Conservation (phyloP, 345 rosid genomes). For the Camelina sativa region DNA sequence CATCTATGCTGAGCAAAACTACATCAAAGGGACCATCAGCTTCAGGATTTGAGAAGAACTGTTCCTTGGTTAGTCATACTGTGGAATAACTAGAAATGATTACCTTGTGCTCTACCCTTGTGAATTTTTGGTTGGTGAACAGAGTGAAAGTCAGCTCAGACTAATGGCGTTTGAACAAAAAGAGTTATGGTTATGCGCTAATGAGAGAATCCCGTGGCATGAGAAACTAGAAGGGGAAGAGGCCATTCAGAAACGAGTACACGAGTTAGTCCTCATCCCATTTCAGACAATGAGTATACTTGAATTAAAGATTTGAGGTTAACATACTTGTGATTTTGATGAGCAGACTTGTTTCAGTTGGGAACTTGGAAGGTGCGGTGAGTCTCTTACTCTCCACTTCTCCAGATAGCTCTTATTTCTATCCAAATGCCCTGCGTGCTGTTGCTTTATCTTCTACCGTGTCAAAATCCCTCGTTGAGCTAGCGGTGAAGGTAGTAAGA, state of each 20-base stretch:
- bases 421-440: slow-evolving; percentile 83
- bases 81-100: neutral
- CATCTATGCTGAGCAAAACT: slow-evolving; percentile 54
- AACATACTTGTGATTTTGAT: slow-evolving; percentile 17
- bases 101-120: neutral
- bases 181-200: slow-evolving; percentile 80
- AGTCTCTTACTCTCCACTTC: slow-evolving; percentile 84
- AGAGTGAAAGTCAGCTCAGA: slow-evolving; percentile 64
- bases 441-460: slow-evolving; percentile 93
- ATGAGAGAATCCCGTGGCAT: slow-evolving; percentile 83
- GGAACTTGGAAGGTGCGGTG: slow-evolving; percentile 92
- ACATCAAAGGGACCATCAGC: slow-evolving; percentile 61
- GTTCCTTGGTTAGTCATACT: slow-evolving; percentile 53
- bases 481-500: slow-evolving; percentile 73
- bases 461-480: slow-evolving; percentile 84
- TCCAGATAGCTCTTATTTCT: slow-evolving; percentile 86
- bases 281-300: slow-evolving; percentile 7
- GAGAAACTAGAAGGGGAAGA: slow-evolving; percentile 88
- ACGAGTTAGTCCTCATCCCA: slow-evolving; percentile 64
- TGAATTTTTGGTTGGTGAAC: slow-evolving; percentile 43
- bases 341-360: slow-evolving; percentile 77
- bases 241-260: slow-evolving; percentile 83
- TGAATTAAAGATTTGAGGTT: neutral
- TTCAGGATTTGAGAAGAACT: slow-evolving; percentile 44
- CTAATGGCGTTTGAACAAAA: slow-evolving; percentile 79